phyloP scores from a whole-genome alignment of 306 rosid genomes.

The Quillaja saponaria region DNA sequence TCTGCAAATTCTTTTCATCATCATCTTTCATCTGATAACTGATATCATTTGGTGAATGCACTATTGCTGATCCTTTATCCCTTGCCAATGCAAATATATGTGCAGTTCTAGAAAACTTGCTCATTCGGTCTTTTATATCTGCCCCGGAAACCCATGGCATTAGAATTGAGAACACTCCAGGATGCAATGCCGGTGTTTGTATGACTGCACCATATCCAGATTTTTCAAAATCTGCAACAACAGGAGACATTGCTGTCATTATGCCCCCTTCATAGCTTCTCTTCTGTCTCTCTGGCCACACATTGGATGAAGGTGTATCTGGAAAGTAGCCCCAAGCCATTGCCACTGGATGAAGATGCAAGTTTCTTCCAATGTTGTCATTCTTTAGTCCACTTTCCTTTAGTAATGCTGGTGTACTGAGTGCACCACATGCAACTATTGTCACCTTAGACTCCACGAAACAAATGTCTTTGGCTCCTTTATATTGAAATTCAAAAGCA shows the following conservation, averaged over 20 bases:
- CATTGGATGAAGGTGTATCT: slow-evolving; percentile 36
- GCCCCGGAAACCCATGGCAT: slow-evolving; percentile 85
- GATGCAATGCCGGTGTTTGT: slow-evolving; percentile 89
- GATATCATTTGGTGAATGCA: slow-evolving; percentile 35
- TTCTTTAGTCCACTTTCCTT: slow-evolving; percentile 69
- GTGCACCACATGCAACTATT: slow-evolving; percentile 79
- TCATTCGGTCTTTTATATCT: slow-evolving; percentile 61
- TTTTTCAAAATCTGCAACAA: slow-evolving; percentile 50
- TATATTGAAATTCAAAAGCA: slow-evolving; percentile 45
- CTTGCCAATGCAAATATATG: slow-evolving; percentile 78
- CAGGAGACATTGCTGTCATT: slow-evolving; percentile 86
- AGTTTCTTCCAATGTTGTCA: slow-evolving; percentile 61
- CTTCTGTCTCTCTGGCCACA: slow-evolving; percentile 56
- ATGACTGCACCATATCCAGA: slow-evolving; percentile 75
- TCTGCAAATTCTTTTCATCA: slow-evolving; percentile 55
- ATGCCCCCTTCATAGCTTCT: slow-evolving; percentile 90
- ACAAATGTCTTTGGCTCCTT: slow-evolving; percentile 52
- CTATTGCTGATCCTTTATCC: slow-evolving; percentile 68
- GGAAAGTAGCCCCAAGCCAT: slow-evolving; percentile 96
- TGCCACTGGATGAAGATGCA: slow-evolving; percentile 82
- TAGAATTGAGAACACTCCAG: slow-evolving; percentile 72
- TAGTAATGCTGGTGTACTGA: slow-evolving; percentile 62
- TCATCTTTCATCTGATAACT: slow-evolving; percentile 44
- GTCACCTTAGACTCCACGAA: slow-evolving; percentile 77
- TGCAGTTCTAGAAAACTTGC: slow-evolving; percentile 67